Evolutionary conservation across 2,329 filamentous ascomycete species (phyloP).

Genomic region (Remersonia thermophila): DNA sequence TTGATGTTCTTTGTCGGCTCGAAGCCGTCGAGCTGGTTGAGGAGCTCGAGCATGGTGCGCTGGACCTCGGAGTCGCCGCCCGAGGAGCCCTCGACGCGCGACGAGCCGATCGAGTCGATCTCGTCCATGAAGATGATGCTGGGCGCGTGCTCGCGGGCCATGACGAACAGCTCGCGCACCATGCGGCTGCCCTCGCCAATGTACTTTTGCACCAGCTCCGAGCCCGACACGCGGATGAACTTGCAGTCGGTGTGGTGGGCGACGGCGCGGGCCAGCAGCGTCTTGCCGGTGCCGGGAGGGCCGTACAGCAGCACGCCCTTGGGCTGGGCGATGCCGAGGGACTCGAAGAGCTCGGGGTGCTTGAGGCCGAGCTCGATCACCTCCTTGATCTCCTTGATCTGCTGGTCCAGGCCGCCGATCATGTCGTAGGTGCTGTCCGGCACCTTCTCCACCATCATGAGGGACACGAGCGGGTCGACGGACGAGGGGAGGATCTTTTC

Average conservation of each 20-base stretch:
- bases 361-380: conserved; percentile 97
- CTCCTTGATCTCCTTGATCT: conserved; percentile 99
- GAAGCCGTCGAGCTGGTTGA: conserved; percentile 97
- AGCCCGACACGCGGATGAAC: conserved; percentile 94
- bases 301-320: conserved; percentile 96
- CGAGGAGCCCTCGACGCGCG: conserved; percentile 87
- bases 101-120: conserved; percentile 97
- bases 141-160: conserved; percentile 94
- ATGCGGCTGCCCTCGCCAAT: conserved; percentile 96
- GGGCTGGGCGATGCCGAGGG: conserved; percentile 94
- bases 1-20: conserved; percentile 99
- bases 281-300: conserved; percentile 94
- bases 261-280: conserved; percentile 83
- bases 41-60: conserved; percentile 92
- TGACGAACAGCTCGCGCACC: conserved; percentile 98
- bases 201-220: conserved; percentile 96
- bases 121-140: conserved; percentile 99
- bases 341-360: conserved; percentile 97
- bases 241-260: conserved; percentile 98
- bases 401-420: conserved; percentile 97
- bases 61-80: conserved; percentile 97
- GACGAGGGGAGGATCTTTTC: conserved; percentile 98
- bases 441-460: conserved; percentile 99
- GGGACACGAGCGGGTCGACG: conserved; percentile 92
- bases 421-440: conserved; percentile 99